Conservation (phyloP, 768 basidiomycete genomes). For the Mycena sanguinolenta region DNA sequence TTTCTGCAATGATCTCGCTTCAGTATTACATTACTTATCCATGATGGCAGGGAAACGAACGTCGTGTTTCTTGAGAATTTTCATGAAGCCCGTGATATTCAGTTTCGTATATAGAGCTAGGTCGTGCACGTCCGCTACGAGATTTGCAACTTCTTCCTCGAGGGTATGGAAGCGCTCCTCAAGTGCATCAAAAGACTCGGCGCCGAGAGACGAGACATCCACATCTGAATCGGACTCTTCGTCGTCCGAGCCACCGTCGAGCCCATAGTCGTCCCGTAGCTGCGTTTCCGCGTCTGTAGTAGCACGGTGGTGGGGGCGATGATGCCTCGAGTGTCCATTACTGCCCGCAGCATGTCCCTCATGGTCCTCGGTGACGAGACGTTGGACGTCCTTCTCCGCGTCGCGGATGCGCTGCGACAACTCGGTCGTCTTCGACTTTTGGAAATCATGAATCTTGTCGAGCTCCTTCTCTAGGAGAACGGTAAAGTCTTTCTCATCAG, state of each 20-base stretch:
- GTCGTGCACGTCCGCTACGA: constrained; percentile 95
- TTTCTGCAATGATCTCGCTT: constrained; percentile 74
- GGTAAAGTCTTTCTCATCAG: constrained; percentile 88
- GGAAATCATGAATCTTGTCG: constrained; percentile 95
- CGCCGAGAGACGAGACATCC: constrained; percentile 59
- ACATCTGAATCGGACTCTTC: constrained; percentile 59
- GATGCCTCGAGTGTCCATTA: constrained; percentile 27
- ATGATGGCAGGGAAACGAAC: constrained; percentile 55
- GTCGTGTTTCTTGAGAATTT: constrained; percentile 99
- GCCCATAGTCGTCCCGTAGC: constrained; percentile 59
- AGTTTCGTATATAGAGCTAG: constrained; percentile 94
- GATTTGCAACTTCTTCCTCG: constrained; percentile 94
- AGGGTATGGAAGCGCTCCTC: constrained; percentile 89
- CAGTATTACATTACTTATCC: constrained; percentile 4
- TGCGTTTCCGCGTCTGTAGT: constrained; percentile 72
- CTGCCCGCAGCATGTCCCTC: not conserved
- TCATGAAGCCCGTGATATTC: constrained; percentile 99
- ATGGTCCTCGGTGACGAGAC: constrained; percentile 71
- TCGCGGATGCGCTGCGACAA: constrained; percentile 84
- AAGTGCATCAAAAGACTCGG: constrained; percentile 76
- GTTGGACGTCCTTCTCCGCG: constrained; percentile 85
- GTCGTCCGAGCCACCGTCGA: constrained; percentile 81
- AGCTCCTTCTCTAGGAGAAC: constrained; percentile 85
- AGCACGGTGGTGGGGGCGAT: constrained; percentile 31
- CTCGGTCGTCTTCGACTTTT: constrained; percentile 90